Evolutionary conservation across 129 eudicot species (phyloP), one percentile per base, ranked within the genome.

Genomic region (Flaveria brownii): DNA sequence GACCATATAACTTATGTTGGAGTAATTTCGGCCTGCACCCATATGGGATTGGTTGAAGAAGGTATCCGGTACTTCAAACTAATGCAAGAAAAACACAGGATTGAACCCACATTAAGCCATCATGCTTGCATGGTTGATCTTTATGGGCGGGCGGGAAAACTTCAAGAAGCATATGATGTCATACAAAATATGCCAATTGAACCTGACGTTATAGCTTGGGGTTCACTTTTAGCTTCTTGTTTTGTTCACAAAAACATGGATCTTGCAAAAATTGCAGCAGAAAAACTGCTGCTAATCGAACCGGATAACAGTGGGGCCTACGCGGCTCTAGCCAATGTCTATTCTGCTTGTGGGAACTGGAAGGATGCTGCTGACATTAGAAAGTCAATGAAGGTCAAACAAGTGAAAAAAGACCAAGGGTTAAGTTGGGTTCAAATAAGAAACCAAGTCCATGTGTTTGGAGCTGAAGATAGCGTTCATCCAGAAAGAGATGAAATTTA

Each of bases 1-100:
- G 97, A 91, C 77, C 97, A 89, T 87, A 85, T 89, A 83, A 91
- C 97, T 64, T 91, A 89, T 68, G 91, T 91, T 16, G 97, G 96
- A 30, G 96, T 91, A 41, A 82, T 91, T 18, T 88, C 97, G 75
- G 97, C 97, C 13, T 91, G 97, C 80, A 88, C 92, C 14, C 97
- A 91, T 76, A 86, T 88, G 83, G 97, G 97, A 12, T 85, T 87
- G 77, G 92, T 91, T 26, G 85, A 82, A 68, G 70, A 80, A 78
- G 97, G 96, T 9, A 88, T 85, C 25, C 14, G 61, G 6, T 91
- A 89, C 68, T 91, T 85, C 47, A 80, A 76, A 75, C 30, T 75
- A 87, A 87, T 91, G 96, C 86, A 82, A 82, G 86, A 87, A 64
- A 80, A 70, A 50, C 96, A 91, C 42, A 62, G 87, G 68, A 89